Conservation (phyloP, 139 green algal genomes). For the Gonium pectorale region DNA sequence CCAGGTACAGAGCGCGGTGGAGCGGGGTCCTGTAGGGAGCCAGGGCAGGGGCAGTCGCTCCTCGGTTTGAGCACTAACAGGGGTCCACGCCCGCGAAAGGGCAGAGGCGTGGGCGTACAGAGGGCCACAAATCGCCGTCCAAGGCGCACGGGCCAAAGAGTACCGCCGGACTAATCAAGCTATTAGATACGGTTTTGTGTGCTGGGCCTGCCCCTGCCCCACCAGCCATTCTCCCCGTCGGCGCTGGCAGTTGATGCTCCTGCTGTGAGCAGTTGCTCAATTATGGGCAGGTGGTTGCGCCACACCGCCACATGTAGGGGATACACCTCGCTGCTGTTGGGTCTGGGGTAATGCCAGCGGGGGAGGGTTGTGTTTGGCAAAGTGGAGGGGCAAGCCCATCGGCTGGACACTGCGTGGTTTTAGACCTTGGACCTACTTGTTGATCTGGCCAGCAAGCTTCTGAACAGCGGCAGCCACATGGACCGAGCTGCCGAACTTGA, state of each 20-base stretch:
- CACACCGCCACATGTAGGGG: conserved; percentile 66
- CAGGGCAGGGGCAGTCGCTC: not conserved
- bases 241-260: conserved; percentile 58
- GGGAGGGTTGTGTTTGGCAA: not conserved
- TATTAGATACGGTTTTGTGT: too few species aligned
- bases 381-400: not conserved
- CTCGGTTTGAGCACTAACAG: too few species aligned
- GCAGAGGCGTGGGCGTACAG: too few species aligned
- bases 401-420: too few species aligned
- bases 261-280: conserved; percentile 66
- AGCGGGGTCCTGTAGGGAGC: conserved; percentile 71
- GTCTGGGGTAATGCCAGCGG: conserved; percentile 10
- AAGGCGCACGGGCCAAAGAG: too few species aligned
- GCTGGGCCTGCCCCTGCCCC: not conserved
- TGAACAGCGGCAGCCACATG: conserved; percentile 37
- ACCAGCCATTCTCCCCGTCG: conserved; percentile 86
- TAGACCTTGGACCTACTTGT: conserved; percentile 42
- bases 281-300: conserved; percentile 66
- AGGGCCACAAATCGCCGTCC: too few species aligned
- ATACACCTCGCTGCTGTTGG: conserved; percentile 40
- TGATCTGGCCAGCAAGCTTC: conserved; percentile 45
- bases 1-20: conserved; percentile 91
- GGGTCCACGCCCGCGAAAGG: too few species aligned
- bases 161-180: too few species aligned
- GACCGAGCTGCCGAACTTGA: conserved; percentile 34